Conservation (phyloP, 305 asterid species). For the Fraxinus angustifolia region DNA sequence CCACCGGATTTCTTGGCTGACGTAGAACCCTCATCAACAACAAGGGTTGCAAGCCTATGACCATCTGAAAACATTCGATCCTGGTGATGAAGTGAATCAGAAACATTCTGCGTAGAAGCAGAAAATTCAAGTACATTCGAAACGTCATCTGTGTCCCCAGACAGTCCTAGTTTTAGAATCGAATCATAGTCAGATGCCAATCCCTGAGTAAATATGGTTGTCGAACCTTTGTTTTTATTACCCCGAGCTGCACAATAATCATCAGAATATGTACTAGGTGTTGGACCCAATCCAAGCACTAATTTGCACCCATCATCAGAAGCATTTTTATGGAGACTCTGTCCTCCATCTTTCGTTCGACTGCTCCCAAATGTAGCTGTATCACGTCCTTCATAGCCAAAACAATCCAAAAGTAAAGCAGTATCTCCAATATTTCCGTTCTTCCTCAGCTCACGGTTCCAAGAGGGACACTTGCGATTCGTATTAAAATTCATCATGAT, state of each 20-base stretch:
- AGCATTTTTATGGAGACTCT: constrained; percentile 11
- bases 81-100: constrained; percentile 19
- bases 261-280: constrained; percentile 33
- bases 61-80: constrained; percentile 18
- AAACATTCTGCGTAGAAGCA: constrained; percentile 22
- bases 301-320: constrained; percentile 46
- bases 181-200: constrained; percentile 36
- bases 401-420: constrained; percentile 40
- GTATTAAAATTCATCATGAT: constrained; percentile 25
- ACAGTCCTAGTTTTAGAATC: constrained; percentile 39
- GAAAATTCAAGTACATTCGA: constrained; percentile 30
- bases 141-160: constrained; percentile 35
- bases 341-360: constrained; percentile 13
- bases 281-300: constrained; percentile 54
- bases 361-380: constrained; percentile 18
- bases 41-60: constrained; percentile 23
- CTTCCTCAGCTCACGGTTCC: constrained; percentile 23
- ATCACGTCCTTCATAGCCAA: constrained; percentile 36
- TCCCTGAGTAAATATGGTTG: constrained; percentile 17
- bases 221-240: constrained; percentile 27
- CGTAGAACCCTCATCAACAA: constrained; percentile 49
- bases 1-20: constrained; percentile 57
- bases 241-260: constrained; percentile 18
- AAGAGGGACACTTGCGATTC: constrained; percentile 17
- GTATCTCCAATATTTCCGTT: constrained; percentile 31